Percentiles rank a stretch among this genome's conserved stretches.
Conservation (phyloP, 371 early-diverging fungal species). For the Mortierella sp. region DNA sequence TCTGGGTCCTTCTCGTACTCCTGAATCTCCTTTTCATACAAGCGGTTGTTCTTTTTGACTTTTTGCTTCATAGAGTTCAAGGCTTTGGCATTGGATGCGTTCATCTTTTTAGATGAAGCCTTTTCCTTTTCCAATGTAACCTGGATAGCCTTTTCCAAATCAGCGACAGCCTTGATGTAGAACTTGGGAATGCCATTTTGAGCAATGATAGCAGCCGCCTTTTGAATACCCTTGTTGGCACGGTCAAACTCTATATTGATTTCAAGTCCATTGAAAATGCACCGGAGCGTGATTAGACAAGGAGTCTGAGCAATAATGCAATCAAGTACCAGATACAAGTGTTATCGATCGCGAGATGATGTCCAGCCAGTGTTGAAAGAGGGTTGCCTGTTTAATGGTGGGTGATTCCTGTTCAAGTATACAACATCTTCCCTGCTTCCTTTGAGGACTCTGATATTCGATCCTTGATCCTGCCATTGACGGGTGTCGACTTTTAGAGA, state of each 20-base stretch:
- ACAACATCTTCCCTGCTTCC: too few species aligned
- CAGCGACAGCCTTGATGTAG: slow-evolving; percentile 82
- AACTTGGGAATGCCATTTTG: slow-evolving; percentile 78
- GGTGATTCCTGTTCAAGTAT: too few species aligned
- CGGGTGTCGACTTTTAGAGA: not conserved
- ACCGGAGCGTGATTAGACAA: not conserved
- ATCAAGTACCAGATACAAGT: too few species aligned
- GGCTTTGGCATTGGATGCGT: slow-evolving; percentile 83
- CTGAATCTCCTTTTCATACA: slow-evolving; percentile 77
- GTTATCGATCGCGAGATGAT: too few species aligned
- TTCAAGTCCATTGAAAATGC: not conserved
- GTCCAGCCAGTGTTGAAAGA: too few species aligned
- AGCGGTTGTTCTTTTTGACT: slow-evolving; percentile 89
- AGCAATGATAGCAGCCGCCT: slow-evolving; percentile 77
- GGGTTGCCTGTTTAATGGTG: too few species aligned
- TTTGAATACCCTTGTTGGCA: slow-evolving; percentile 78
- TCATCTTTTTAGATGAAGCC: slow-evolving; percentile 86
- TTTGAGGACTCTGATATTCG: too few species aligned
- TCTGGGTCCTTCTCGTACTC: slow-evolving; percentile 71
- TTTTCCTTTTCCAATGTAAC: slow-evolving; percentile 78
- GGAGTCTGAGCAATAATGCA: not conserved
- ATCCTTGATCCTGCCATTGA: not conserved
- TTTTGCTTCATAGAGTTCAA: slow-evolving; percentile 93
- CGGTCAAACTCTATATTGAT: slow-evolving; percentile 86
- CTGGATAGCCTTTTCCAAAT: slow-evolving; percentile 80